Evolutionary conservation across 2,329 filamentous ascomycete genomes (phyloP).

Genomic region (Aspergillus niger): DNA sequence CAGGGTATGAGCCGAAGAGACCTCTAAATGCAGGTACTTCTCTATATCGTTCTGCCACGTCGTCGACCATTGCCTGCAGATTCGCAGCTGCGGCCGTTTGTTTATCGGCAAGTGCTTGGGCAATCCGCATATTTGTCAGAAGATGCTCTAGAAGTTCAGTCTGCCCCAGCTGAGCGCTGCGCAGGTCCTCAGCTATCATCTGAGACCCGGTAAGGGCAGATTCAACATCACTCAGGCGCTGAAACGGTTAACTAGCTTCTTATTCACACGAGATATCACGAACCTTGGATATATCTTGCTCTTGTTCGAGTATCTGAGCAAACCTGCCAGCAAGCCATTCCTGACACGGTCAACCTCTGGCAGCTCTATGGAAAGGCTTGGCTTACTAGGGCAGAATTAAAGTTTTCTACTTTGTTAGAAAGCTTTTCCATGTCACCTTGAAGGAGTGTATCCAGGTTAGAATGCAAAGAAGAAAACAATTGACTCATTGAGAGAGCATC

Average conservation of each 20-base stretch:
- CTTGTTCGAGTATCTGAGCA: slow-evolving; percentile 34
- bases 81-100: slow-evolving; percentile 31
- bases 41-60: slow-evolving; percentile 28
- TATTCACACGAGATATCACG: background rate
- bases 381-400: slow-evolving; percentile 41
- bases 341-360: slow-evolving; percentile 23
- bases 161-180: slow-evolving; percentile 35
- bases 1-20: slow-evolving; percentile 20
- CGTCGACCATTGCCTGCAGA: slow-evolving; percentile 36
- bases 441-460: slow-evolving; percentile 36
- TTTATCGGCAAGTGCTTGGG: slow-evolving; percentile 36
- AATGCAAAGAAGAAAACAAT: slow-evolving; percentile 33
- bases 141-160: slow-evolving; percentile 30
- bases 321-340: slow-evolving; percentile 35
- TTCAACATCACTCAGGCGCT: slow-evolving; percentile 42
- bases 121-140: slow-evolving; percentile 29
- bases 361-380: background rate
- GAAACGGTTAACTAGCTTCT: slow-evolving; percentile 21
- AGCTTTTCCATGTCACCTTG: slow-evolving; percentile 33
- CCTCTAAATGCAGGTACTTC: slow-evolving; percentile 19
- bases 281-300: slow-evolving; percentile 38
- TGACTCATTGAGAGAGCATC: slow-evolving; percentile 31
- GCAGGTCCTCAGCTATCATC: slow-evolving; percentile 33
- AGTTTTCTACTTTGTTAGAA: slow-evolving; percentile 28
- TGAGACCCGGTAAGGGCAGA: slow-evolving; percentile 36